Conservation (phyloP, 2,329 filamentous ascomycete species). For the Sporothrix pseudoabietina region DNA sequence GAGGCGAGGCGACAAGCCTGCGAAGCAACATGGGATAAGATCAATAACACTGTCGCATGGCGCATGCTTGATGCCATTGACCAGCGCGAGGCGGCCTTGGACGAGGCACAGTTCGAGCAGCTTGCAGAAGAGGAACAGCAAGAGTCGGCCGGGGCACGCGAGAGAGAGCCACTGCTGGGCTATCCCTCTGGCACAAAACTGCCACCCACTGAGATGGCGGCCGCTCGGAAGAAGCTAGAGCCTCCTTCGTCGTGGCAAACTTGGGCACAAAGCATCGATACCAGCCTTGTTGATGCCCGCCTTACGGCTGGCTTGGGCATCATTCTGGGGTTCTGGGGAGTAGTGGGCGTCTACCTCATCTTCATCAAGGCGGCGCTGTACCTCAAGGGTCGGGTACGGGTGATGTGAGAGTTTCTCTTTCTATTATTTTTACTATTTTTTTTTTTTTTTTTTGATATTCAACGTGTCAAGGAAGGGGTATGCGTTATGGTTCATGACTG, state of each 20-base stretch:
- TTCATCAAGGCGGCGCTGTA: conserved; percentile 48
- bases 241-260: conserved; percentile 47
- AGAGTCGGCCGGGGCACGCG: conserved; percentile 23
- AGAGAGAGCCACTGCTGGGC: conserved; percentile 29
- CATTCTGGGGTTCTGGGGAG: conserved; percentile 53
- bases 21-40: conserved; percentile 70
- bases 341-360: conserved; percentile 53
- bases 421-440: background rate
- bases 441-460: background rate
- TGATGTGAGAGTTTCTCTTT: conserved; percentile 2
- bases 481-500: conserved; percentile 11
- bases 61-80: conserved; percentile 60
- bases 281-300: conserved; percentile 48
- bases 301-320: conserved; percentile 50
- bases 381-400: conserved; percentile 35
- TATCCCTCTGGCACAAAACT: conserved; percentile 23
- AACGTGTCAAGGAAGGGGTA: background rate
- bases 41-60: conserved; percentile 70
- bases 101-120: conserved; percentile 1
- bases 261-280: conserved; percentile 47
- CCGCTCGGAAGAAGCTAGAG: conserved; percentile 19
- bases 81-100: conserved; percentile 45
- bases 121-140: conserved; percentile 11
- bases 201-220: background rate
- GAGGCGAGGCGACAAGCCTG: conserved; percentile 59